Evolutionary conservation across 2,329 filamentous ascomycete genomes (phyloP).

Genomic region (Ascochyta rabiei): DNA sequence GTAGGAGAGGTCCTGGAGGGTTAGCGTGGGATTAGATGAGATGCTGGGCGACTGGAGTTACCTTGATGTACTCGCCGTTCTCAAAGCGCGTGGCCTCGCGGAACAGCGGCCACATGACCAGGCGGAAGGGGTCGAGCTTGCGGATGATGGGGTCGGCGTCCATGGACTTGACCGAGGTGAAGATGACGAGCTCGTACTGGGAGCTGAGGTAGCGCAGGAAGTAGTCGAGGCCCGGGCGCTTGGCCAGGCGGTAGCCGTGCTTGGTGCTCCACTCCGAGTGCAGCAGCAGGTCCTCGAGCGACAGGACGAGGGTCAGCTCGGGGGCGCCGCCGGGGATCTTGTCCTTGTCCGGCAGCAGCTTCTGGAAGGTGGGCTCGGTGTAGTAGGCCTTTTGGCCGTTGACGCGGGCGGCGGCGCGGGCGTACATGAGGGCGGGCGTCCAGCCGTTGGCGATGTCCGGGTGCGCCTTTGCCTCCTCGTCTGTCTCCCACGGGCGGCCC

Average conservation of each 20-base stretch:
- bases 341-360: constrained; percentile 82
- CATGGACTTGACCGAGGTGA: constrained; percentile 84
- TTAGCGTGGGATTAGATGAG: too few relatives aligned
- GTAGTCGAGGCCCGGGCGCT: constrained; percentile 94
- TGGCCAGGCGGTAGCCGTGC: constrained; percentile 93
- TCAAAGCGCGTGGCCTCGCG: constrained; percentile 97
- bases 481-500: constrained; percentile 82
- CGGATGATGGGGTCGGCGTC: constrained; percentile 86
- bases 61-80: constrained; percentile 95
- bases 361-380: constrained; percentile 92
- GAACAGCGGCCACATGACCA: constrained; percentile 94
- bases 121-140: constrained; percentile 93
- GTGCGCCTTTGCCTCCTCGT: constrained; percentile 73
- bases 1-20: constrained; percentile 83
- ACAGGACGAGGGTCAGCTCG: constrained; percentile 91
- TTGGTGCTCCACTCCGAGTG: constrained; percentile 95
- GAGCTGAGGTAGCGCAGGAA: constrained; percentile 96
- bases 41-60: constrained; percentile 46
- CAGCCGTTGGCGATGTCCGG: constrained; percentile 80
- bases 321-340: constrained; percentile 64
- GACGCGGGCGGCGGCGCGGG: constrained; percentile 76
- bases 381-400: constrained; percentile 85
- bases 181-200: constrained; percentile 97
- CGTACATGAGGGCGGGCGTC: constrained; percentile 76
- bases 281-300: constrained; percentile 89